phyloP scores from a whole-genome alignment of 495 filamentous ascomycete genomes.

The Neurospora pannonica region DNA sequence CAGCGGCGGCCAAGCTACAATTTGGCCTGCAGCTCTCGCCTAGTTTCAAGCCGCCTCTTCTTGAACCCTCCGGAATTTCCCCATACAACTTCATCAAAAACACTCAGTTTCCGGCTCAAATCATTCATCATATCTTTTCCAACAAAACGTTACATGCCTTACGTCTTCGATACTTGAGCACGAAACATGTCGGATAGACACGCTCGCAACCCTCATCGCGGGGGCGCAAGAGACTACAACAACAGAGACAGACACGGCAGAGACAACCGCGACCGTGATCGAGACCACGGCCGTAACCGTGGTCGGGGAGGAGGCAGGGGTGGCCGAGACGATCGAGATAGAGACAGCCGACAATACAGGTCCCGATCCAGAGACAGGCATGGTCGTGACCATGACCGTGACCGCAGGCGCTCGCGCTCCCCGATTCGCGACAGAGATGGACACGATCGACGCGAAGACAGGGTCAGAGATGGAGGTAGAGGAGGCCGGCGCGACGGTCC shows the following conservation, averaged over 20 bases:
- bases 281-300: constrained; percentile 19
- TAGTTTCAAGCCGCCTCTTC: neutral
- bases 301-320: constrained; percentile 1
- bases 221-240: constrained; percentile 8
- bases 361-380: constrained; percentile 31
- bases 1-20: neutral
- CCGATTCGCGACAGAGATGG: constrained; percentile 28
- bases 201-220: neutral
- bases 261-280: constrained; percentile 21
- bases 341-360: constrained; percentile 23
- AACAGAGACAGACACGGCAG: constrained; percentile 21
- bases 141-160: neutral
- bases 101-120: neutral
- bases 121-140: neutral
- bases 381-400: constrained; percentile 10
- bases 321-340: constrained; percentile 13
- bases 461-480: constrained; percentile 7
- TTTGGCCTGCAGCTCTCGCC: neutral
- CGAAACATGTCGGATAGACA: neutral
- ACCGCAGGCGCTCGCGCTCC: constrained; percentile 21
- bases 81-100: neutral
- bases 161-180: neutral
- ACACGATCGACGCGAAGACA: constrained; percentile 18
- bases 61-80: neutral
- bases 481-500: neutral